phyloP scores from a whole-genome alignment of 2,329 filamentous ascomycete species.

The Ophiostoma sp. region DNA sequence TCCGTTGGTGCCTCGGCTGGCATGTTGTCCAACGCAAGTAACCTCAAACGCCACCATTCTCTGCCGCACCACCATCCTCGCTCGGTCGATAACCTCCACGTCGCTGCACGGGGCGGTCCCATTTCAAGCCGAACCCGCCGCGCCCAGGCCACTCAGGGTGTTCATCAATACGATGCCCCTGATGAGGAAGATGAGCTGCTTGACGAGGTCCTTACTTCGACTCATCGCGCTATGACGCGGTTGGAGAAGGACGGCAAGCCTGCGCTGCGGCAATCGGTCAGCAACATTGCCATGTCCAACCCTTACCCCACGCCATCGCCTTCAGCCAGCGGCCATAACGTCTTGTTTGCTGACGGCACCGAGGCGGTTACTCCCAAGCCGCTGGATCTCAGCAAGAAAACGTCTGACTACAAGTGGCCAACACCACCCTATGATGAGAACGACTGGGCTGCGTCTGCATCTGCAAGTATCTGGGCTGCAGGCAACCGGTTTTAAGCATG shows the following conservation, averaged over 20 bases:
- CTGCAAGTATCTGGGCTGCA: slow-evolving; percentile 73
- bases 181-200: slow-evolving; percentile 95
- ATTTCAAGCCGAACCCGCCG: slow-evolving; percentile 75
- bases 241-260: slow-evolving; percentile 54
- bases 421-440: slow-evolving; percentile 92
- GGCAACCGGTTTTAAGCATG: slow-evolving; percentile 53
- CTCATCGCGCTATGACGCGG: slow-evolving; percentile 66
- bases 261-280: slow-evolving; percentile 56
- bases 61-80: slow-evolving; percentile 57
- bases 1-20: slow-evolving; percentile 5
- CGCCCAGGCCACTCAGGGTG: slow-evolving; percentile 67
- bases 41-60: slow-evolving; percentile 61
- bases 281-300: slow-evolving; percentile 55
- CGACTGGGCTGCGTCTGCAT: slow-evolving; percentile 81
- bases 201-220: slow-evolving; percentile 78
- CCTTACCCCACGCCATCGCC: slow-evolving; percentile 64
- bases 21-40: slow-evolving; percentile 38
- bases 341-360: slow-evolving; percentile 64
- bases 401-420: slow-evolving; percentile 68
- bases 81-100: slow-evolving; percentile 58
- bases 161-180: slow-evolving; percentile 84
- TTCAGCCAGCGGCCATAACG: slow-evolving; percentile 75
- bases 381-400: slow-evolving; percentile 59
- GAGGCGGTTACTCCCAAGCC: slow-evolving; percentile 63
- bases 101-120: slow-evolving; percentile 53